Base-by-base conservation (phyloP, 768 basidiomycete genomes). In the Dacryopinax spathularia region DNA sequence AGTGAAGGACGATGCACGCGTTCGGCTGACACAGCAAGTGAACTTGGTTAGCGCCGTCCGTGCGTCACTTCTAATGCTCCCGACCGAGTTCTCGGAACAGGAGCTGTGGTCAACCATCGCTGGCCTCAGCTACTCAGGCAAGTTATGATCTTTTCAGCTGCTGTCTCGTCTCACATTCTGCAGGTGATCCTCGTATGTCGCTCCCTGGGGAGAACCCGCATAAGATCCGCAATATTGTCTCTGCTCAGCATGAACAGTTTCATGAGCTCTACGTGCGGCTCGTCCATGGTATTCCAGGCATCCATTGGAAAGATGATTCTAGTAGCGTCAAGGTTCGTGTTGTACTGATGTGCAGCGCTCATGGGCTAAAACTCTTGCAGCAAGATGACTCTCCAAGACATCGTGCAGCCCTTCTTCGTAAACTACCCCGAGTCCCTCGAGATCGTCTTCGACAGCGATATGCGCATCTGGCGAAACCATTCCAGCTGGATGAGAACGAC, bases 201-300 rank as follows among this genome's bases (percentile, higher is more conserved):
- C 70, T 88, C 56, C 93, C 93, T 1, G 92, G 86, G 0, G 96
- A 99, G 80, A 96, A 98, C 75, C 86, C 93, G 31, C 79, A 83
- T 65, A 99, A 99, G 76, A 87, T 99, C n/a, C 77, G 77, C 56
- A 98, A 97, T 74, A 97, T 99, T 68, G 94, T 98, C 39, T 77
- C 79, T 63, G 84, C 84, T 60, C 91, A 96, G 76, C 78, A 80
- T 18, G 80, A 80, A 18, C 90, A 93, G 73, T 98, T 98, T 75
- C 82, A 83, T 64, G 88, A 89, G 71, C 76, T 98, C 64, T 98
- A 98, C 77, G 84, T 85, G 72, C 81, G 85, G 29, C 77, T 90
- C 15, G 87, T 86, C 2, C 81, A 83, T 29, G 89, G 86, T 0
- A 75, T 92, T 1, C 90, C 90, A 15, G 89, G 90, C 20, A 86